Conservation (phyloP, 2,329 filamentous ascomycete species). For the Nemania diffusa region DNA sequence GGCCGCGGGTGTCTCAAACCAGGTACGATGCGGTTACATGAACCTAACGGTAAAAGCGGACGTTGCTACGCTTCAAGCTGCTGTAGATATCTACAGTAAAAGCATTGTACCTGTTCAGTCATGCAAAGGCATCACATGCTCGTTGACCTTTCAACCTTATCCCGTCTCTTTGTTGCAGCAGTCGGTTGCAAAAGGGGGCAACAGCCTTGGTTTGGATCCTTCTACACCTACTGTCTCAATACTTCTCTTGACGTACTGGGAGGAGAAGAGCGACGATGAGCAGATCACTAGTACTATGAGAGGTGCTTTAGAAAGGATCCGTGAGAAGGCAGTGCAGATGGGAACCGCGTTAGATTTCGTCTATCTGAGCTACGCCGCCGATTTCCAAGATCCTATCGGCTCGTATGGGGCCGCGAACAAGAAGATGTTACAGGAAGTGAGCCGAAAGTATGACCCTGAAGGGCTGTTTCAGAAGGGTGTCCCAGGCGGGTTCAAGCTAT, state of each 20-base stretch:
- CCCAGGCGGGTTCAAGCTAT: constrained; percentile 40
- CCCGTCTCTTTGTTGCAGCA: constrained; percentile 21
- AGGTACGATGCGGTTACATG: constrained; percentile 25
- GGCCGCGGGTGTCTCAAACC: neutral
- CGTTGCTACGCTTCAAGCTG: constrained; percentile 11
- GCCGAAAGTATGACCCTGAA: constrained; percentile 43
- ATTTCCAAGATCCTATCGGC: constrained; percentile 33
- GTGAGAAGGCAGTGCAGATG: constrained; percentile 15
- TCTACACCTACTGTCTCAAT: constrained; percentile 28
- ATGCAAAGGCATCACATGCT: constrained; percentile 18
- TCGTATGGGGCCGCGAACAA: constrained; percentile 37
- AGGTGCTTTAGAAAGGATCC: constrained; percentile 18
- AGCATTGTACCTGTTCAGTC: too few species aligned
- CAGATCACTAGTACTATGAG: constrained; percentile 15
- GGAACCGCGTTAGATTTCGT: constrained; percentile 18
- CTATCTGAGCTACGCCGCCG: constrained; percentile 40
- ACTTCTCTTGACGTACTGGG: constrained; percentile 29
- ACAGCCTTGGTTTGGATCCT: constrained; percentile 26
- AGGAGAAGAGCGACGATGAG: constrained; percentile 27
- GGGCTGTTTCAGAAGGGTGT: constrained; percentile 44
- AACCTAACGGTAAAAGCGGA: constrained; percentile 32
- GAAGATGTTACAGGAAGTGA: constrained; percentile 33
- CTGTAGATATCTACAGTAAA: too few species aligned
- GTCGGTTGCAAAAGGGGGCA: constrained; percentile 26
- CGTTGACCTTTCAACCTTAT: constrained; percentile 36